Conservation (phyloP, 345 rosid species). For the Lepidium didymum region DNA sequence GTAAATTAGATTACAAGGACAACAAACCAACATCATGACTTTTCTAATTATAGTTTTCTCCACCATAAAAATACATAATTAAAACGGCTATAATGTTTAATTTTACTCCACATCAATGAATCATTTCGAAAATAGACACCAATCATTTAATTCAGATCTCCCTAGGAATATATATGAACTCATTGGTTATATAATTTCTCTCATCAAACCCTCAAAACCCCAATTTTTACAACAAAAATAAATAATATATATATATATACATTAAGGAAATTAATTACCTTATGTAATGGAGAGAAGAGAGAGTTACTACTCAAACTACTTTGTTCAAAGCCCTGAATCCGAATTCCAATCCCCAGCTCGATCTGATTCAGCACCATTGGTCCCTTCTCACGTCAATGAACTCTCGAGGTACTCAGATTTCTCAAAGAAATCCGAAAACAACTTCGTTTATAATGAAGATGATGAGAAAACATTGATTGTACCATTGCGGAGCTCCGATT, state of each 20-base stretch:
- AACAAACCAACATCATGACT: conserved; percentile 23
- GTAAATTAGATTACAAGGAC: conserved; percentile 18
- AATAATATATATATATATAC: neutral
- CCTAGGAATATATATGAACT: conserved; percentile 11
- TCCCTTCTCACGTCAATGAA: conserved; percentile 25
- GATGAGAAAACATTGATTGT: conserved; percentile 35
- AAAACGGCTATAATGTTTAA: conserved; percentile 1
- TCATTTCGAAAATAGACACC: neutral
- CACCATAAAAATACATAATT: neutral
- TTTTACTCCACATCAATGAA: neutral
- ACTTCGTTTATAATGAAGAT: conserved; percentile 33
- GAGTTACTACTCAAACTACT: conserved; percentile 45
- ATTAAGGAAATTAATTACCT: neutral
- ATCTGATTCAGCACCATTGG: conserved; percentile 30
- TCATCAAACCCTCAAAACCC: neutral
- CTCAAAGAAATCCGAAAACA: conserved; percentile 42
- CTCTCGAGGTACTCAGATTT: conserved; percentile 43
- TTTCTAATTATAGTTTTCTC: conserved; percentile 27
- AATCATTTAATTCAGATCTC: neutral
- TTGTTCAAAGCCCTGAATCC: conserved; percentile 68
- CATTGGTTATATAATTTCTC: neutral
- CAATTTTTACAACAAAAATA: conserved; percentile 1
- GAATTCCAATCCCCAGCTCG: conserved; percentile 37
- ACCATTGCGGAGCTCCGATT: conserved; percentile 39
- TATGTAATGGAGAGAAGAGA: conserved; percentile 31